Evolutionary conservation across 768 basidiomycete genomes (phyloP).

Genomic region (Trametes villosa): DNA sequence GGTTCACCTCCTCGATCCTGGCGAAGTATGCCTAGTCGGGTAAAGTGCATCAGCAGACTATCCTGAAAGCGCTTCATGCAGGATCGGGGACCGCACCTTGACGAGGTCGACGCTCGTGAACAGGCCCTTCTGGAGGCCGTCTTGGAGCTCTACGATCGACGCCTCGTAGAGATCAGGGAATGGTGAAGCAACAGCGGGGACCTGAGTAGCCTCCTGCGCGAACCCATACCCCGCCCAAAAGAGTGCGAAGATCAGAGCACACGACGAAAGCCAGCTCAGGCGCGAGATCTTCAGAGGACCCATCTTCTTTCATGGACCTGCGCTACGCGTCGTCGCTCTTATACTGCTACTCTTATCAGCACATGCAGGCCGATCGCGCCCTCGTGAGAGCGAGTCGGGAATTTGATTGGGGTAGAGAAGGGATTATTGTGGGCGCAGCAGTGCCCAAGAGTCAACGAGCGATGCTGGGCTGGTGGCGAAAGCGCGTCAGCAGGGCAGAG

Average conservation of each 20-base stretch:
- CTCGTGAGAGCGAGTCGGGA: too few relatives aligned
- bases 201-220: not conserved
- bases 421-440: too few relatives aligned
- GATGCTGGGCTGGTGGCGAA: too few relatives aligned
- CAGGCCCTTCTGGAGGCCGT: constrained; percentile 50
- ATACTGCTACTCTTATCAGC: too few relatives aligned
- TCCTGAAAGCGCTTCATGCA: not conserved
- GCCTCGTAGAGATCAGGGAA: constrained; percentile 66
- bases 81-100: constrained; percentile 43
- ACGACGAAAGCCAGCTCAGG: constrained; percentile 1
- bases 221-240: constrained; percentile 7
- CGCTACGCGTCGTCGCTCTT: too few relatives aligned
- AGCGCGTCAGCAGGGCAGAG: too few relatives aligned
- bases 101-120: constrained; percentile 68
- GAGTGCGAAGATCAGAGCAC: not conserved
- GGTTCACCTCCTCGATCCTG: constrained; percentile 68
- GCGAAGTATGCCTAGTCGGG: constrained; percentile 59
- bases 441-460: too few relatives aligned
- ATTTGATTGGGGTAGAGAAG: too few relatives aligned
- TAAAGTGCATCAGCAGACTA: not conserved
- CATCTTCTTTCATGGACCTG: too few relatives aligned
- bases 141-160: constrained; percentile 51
- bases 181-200: not conserved
- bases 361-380: too few relatives aligned
- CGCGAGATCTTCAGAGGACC: not conserved